These are phyloP conservation scores for Nakazawaea sp. DNA, from an alignment of 805 yeast genomes.

Conservation along the genomic window DNA sequence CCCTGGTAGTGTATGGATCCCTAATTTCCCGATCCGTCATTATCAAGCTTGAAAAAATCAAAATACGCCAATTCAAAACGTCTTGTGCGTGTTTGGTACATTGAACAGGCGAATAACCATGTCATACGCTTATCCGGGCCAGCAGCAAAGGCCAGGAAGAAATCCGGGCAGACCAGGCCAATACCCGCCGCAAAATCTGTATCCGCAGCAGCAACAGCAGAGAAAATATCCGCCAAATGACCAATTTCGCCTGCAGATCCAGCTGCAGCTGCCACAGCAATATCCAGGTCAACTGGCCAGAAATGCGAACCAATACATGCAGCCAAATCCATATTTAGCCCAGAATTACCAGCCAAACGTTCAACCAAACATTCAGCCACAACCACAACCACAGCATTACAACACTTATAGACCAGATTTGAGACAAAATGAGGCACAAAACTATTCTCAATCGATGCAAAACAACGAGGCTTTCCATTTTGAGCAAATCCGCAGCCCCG, in stretches of 20 bases:
- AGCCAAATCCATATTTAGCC: slow-evolving; percentile 1
- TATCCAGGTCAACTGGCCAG: not conserved
- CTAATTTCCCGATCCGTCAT: too few relatives aligned
- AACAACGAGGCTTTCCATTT: not conserved
- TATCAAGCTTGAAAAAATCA: too few relatives aligned
- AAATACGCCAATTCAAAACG: too few relatives aligned
- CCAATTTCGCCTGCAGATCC: not conserved
- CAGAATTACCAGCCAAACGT: not conserved
- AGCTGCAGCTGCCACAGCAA: slow-evolving; percentile 1
- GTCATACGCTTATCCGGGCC: not conserved
- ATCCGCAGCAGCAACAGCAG: slow-evolving; percentile 3
- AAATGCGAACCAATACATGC: not conserved
- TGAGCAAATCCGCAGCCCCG: not conserved
- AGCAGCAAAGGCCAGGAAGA: not conserved
- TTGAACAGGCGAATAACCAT: too few relatives aligned
- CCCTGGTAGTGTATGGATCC: too few relatives aligned
- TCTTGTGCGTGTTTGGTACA: too few relatives aligned
- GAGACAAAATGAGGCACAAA: not conserved
- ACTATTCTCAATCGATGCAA: not conserved
- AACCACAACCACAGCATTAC: not conserved
- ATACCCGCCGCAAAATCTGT: not conserved
- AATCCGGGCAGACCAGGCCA: too few relatives aligned
- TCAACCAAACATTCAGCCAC: not conserved
- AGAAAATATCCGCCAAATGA: not conserved
- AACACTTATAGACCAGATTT: not conserved